phyloP scores from a whole-genome alignment of 805 yeast species.

The Starmerella sp. region DNA sequence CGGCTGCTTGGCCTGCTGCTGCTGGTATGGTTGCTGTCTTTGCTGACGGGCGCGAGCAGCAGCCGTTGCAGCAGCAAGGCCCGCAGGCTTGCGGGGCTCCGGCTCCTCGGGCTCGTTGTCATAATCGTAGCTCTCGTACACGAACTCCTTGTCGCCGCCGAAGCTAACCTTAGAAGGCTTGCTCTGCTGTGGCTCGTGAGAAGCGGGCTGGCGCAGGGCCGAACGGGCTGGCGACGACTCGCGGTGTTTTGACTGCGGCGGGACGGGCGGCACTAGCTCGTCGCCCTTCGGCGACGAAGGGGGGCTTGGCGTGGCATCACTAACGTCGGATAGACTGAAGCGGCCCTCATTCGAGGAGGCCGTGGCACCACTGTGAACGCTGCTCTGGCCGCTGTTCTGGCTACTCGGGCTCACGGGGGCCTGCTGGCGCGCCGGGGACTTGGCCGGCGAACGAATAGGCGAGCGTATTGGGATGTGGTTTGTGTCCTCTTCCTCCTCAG shows the following conservation, averaged over 20 bases:
- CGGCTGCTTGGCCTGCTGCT: not conserved
- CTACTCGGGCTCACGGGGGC: not conserved
- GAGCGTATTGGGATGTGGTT: not conserved
- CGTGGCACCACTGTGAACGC: not conserved
- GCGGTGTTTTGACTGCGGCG: slow-evolving; percentile 15
- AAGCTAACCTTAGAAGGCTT: slow-evolving; percentile 17
- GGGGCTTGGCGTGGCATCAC: slow-evolving; percentile 11
- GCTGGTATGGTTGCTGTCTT: not conserved
- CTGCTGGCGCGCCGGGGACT: not conserved
- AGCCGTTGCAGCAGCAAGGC: slow-evolving; percentile 16
- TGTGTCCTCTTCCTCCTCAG: slow-evolving; percentile 5
- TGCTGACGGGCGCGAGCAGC: slow-evolving; percentile 9
- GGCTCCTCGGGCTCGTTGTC: slow-evolving; percentile 14
- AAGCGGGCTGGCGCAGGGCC: slow-evolving; percentile 23
- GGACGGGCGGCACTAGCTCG: not conserved
- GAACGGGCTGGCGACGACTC: slow-evolving; percentile 28
- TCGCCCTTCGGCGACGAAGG: not conserved
- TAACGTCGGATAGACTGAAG: not conserved
- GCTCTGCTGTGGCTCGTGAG: not conserved
- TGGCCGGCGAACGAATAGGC: slow-evolving; percentile 1
- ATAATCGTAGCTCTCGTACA: slow-evolving; percentile 21
- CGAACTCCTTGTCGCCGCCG: slow-evolving; percentile 15
- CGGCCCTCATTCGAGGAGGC: not conserved
- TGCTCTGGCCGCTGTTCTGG: not conserved
- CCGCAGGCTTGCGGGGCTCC: slow-evolving; percentile 1